Evolutionary conservation across 345 rosid genomes (phyloP).

Genomic region (Excoecaria agallocha): DNA sequence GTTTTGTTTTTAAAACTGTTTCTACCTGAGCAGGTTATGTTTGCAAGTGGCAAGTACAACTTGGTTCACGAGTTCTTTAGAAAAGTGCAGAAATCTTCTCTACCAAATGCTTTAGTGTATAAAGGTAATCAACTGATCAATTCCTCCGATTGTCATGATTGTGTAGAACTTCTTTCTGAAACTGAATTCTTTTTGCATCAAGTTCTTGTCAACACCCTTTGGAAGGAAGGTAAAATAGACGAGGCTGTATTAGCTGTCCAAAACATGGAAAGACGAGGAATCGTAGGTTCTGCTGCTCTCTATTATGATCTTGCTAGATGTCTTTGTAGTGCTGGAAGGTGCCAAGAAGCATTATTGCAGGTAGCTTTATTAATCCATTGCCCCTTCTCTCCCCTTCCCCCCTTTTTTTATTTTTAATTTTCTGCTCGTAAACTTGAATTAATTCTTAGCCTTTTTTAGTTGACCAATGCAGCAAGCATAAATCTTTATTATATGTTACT

Average conservation of each 20-base stretch:
- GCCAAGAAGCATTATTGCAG: conserved; percentile 71
- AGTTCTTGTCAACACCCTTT: conserved; percentile 81
- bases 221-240: conserved; percentile 79
- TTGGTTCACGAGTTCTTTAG: conserved; percentile 91
- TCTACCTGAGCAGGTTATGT: conserved; percentile 67
- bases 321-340: conserved; percentile 84
- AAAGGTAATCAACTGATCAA: conserved; percentile 50
- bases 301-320: conserved; percentile 96
- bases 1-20: conserved; percentile 2
- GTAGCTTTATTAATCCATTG: conserved; percentile 27
- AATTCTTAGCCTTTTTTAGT: neutral
- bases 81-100: conserved; percentile 66
- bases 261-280: conserved; percentile 85
- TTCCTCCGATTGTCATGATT: conserved; percentile 14
- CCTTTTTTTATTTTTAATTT: neutral
- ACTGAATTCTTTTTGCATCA: conserved; percentile 25
- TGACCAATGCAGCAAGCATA: neutral
- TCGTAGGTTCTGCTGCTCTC: conserved; percentile 93
- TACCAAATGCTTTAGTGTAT: conserved; percentile 77
- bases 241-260: conserved; percentile 69
- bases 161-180: conserved; percentile 21
- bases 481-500: neutral
- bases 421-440: neutral
- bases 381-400: too few relatives aligned
- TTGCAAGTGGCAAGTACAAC: conserved; percentile 83